Base-by-base conservation (phyloP, 2,329 filamentous ascomycete genomes). In the Pseudocercospora fijiensis region DNA sequence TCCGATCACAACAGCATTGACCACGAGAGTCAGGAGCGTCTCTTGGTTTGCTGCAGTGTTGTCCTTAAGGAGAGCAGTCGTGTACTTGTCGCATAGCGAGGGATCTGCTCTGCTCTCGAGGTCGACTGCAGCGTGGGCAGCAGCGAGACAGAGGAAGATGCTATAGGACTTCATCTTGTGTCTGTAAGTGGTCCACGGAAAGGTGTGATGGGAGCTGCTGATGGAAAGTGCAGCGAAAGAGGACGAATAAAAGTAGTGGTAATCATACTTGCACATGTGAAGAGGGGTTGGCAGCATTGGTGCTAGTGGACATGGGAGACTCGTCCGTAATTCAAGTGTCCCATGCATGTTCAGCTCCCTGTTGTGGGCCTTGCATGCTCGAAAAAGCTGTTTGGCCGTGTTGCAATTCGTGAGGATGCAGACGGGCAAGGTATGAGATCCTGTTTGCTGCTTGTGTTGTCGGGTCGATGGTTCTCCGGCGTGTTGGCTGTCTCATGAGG, bases 1-100 rank as follows among this genome's bases (percentile, higher is more conserved):
- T n/a, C 86, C 86, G 68, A 87, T 85, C 65, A 88, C 84, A 20
- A 83, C 86, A 6, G 85, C 87, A 75, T 88, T 88, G 70, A 88
- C 85, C 3, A 88, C 74, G 1, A 85, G 76, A 1, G 82, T 85
- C 70, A 88, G 55, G 2, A 88, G 77, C 0, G 79, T 82, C 60
- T 79, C 76, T 73, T 88, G 85, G 73, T 86, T 87, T 28, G 78
- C 80, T 18, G 83, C 83, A 41, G 82, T 87, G 77, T 87, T 88
- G 43, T 85, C 78, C 73, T 80, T 83, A 60, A 87, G 78, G 10
- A 87, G 74, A n/a, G 82, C 81, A 3, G 79, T 85, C 33, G 85
- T 87, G 76, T 88, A 88, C 75, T 86, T 86, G 77, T 88, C 85
- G 75, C 86, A 88, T 69, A 88, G 83, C 64, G 83, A 81, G 2